Conservation (phyloP, 257 asterid genomes). For the Catharanthus roseus region DNA sequence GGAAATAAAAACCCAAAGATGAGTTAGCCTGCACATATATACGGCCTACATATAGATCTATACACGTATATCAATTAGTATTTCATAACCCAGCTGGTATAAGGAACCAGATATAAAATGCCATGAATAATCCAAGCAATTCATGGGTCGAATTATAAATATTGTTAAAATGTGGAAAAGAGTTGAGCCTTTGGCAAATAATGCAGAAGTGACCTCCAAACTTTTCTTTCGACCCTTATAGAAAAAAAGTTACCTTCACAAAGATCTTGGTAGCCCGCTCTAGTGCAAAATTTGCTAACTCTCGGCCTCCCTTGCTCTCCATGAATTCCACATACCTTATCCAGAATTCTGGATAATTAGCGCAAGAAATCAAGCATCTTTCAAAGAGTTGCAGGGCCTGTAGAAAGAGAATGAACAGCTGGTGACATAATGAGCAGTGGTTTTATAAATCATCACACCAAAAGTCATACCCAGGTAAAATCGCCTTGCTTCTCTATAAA, state of each 20-base stretch:
- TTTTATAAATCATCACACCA: slow-evolving; percentile 4
- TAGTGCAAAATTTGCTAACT: slow-evolving; percentile 65
- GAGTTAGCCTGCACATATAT: not conserved
- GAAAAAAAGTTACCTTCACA: slow-evolving; percentile 50
- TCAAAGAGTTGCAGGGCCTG: slow-evolving; percentile 81
- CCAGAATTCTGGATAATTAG: slow-evolving; percentile 88
- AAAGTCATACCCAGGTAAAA: slow-evolving; percentile 58
- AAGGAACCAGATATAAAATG: not conserved
- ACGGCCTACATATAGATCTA: not conserved
- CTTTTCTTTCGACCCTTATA: not conserved
- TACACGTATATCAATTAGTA: not conserved
- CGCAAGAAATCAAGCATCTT: slow-evolving; percentile 92
- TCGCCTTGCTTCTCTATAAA: slow-evolving; percentile 69
- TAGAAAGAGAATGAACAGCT: slow-evolving; percentile 9
- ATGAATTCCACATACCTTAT: slow-evolving; percentile 80
- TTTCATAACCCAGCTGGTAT: not conserved
- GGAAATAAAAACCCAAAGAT: not conserved
- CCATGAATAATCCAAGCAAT: not conserved
- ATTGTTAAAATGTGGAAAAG: not conserved
- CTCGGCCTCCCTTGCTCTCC: slow-evolving; percentile 75
- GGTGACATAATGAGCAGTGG: slow-evolving; percentile 11
- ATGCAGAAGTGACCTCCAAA: not conserved
- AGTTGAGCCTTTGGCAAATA: not conserved
- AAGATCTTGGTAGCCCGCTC: slow-evolving; percentile 70
- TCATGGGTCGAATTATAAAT: not conserved